Percentiles rank a stretch among this genome's conserved stretches.
Evolutionary conservation across 495 filamentous ascomycete species (phyloP).

Genomic region (Penicillium goetzii): DNA sequence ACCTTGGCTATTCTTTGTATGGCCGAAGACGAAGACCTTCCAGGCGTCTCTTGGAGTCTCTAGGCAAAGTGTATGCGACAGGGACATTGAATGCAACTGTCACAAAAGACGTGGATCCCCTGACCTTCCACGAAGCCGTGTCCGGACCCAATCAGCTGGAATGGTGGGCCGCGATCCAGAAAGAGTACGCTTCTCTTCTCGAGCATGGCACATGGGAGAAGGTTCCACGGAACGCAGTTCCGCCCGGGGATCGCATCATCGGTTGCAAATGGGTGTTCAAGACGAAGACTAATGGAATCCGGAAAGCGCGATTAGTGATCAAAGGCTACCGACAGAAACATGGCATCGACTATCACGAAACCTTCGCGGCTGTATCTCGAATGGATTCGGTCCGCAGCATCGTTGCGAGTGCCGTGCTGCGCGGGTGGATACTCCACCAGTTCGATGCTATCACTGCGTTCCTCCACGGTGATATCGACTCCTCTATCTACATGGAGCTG

Average conservation of each 20-base stretch:
- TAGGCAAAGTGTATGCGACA: neutral
- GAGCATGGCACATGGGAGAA: neutral
- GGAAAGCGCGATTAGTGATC: neutral
- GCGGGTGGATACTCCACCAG: neutral
- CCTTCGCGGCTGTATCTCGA: neutral
- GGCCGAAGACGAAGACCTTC: neutral
- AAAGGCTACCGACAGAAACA: neutral
- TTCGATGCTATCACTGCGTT: neutral
- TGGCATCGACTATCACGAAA: neutral
- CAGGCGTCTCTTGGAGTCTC: neutral
- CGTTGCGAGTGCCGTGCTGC: neutral
- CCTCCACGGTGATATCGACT: neutral
- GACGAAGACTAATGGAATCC: neutral
- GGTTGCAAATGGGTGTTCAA: neutral
- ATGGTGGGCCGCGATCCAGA: neutral
- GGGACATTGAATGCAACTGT: neutral
- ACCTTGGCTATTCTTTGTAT: neutral
- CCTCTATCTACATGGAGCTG: neutral
- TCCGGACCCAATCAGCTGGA: neutral
- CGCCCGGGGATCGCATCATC: neutral
- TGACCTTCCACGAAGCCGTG: neutral
- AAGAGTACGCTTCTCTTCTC: neutral
- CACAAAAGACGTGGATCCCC: neutral
- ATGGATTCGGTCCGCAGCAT: constrained; percentile 1
- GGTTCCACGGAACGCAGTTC: neutral